Base-by-base conservation (phyloP, 2,329 filamentous ascomycete genomes). In the Botrytis medusae region DNA sequence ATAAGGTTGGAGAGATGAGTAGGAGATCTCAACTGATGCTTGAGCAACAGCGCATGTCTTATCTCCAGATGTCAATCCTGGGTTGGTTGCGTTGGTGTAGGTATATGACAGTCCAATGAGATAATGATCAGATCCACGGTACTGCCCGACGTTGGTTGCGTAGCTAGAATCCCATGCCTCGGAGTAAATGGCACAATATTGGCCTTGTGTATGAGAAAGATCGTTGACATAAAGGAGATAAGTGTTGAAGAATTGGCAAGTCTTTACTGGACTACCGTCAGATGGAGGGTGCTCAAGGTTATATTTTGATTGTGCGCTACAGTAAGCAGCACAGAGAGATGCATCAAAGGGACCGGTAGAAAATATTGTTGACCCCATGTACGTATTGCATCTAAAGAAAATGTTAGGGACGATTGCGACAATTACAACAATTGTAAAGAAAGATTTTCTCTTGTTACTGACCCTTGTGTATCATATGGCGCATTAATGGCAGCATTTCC, bases 151-250 rank as follows among this genome's bases (percentile, higher is more conserved):
- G 5, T 63, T 63, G 4, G 60, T 63, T 63, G 60, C 60, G 8
- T 63, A 63, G 22, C 34, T 34, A 3, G 60, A 63, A 40, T 34
- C 60, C 60, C 29, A 63, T 37, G 60, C 34, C 60, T 63, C 18
- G 22, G 60, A 63, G 12, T 63, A 63, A 32, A 63, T 63, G 20
- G 60, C 34, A 63, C 60, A 63, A 22, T 63, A 63, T 42, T 63
- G 60, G 22, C 60, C 60, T n/a, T 40, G 60, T 25, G 16, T 63
- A 14, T 40, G 20, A 32, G 60, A 22, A 37, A 42, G 60, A 42
- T 37, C 25, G 2, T 40, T 63, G 60, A 63, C 37, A 34, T 63
- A 63, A 63, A 42, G 22, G 60, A 63, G 29, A 63, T 63, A 40
- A 25, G 60, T n/a, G n/a, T 40, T 63, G 60, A 63, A 40, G 22